Evolutionary conservation across 352 stramenopile genomes (phyloP).

Genomic region (Pythium sukuiense): DNA sequence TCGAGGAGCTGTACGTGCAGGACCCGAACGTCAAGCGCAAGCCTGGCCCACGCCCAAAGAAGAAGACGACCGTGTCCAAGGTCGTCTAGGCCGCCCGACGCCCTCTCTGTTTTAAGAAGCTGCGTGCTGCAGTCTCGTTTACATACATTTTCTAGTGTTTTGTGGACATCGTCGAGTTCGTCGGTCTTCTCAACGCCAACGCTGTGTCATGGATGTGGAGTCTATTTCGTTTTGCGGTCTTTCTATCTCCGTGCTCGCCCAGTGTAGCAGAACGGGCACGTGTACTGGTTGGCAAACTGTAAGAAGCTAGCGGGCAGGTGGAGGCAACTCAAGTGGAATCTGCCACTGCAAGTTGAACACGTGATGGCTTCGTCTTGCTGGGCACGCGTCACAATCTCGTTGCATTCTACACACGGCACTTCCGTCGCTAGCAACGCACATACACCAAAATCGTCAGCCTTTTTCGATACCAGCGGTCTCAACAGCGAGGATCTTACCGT

Average conservation of each 20-base stretch:
- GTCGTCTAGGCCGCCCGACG: conserved; percentile 10
- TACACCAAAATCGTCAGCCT: background rate
- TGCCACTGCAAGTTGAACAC: conserved; percentile 42
- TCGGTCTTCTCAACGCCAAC: background rate
- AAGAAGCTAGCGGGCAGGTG: conserved; percentile 56
- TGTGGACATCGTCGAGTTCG: background rate
- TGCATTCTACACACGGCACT: conserved; percentile 28
- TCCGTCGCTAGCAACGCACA: conserved; percentile 14
- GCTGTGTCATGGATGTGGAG: background rate
- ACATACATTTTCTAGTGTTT: background rate
- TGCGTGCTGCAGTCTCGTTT: background rate
- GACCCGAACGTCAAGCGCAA: conserved; percentile 58
- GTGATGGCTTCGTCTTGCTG: conserved; percentile 40
- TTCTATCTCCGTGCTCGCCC: conserved; percentile 30
- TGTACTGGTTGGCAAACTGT: conserved; percentile 59
- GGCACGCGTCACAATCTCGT: conserved; percentile 22
- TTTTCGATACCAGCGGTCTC: too few relatives aligned
- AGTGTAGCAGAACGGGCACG: conserved; percentile 64
- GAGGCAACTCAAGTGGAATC: conserved; percentile 59
- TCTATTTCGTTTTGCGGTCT: background rate
- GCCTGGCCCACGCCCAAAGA: conserved; percentile 57
- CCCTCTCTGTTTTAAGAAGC: background rate
- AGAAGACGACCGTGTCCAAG: conserved; percentile 30
- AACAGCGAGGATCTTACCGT: conserved; percentile 9
- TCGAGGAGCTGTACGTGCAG: conserved; percentile 62